Conservation (phyloP, 2,329 filamentous ascomycete species). For the Stagonosporopsis rhizophila region DNA sequence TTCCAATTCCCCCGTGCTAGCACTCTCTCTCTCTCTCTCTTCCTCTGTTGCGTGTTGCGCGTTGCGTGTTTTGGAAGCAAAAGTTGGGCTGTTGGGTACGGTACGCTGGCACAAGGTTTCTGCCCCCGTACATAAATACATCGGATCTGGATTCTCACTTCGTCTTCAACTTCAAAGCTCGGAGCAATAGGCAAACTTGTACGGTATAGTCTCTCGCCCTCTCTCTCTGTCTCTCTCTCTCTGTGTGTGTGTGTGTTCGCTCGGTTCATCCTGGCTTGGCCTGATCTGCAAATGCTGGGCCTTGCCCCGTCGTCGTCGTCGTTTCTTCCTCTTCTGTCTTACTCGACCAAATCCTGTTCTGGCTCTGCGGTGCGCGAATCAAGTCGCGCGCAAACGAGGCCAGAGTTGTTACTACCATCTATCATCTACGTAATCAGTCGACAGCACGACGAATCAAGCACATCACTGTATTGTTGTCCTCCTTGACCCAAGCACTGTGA, state of each 20-base stretch:
- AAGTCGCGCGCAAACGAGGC: not conserved
- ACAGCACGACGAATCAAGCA: slow-evolving; percentile 7
- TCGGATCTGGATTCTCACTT: not conserved
- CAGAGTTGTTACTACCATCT: slow-evolving; percentile 3
- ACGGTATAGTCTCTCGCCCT: slow-evolving; percentile 32
- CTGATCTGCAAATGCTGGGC: not conserved
- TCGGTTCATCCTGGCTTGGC: not conserved
- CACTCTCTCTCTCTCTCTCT: not conserved
- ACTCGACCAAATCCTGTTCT: not conserved
- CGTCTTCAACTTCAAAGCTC: not conserved
- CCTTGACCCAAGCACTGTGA: not conserved
- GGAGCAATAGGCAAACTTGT: slow-evolving; percentile 19
- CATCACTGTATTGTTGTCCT: not conserved
- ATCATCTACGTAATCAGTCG: slow-evolving; percentile 14
- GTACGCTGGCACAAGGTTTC: slow-evolving; percentile 6
- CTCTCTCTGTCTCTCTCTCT: not conserved
- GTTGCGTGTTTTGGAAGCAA: slow-evolving; percentile 16
- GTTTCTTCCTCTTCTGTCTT: not conserved
- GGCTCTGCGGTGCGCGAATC: not conserved
- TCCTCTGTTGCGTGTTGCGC: not conserved
- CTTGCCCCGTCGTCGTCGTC: not conserved
- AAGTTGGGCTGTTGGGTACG: slow-evolving; percentile 19
- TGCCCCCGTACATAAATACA: slow-evolving; percentile 8
- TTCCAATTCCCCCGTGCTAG: not conserved
- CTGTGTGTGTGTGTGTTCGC: not conserved